A percentile compares a stretch with the other conserved stretches of the same genome.
These are phyloP conservation scores for Sporisorium scitamineum DNA, from an alignment of 1,284 basidiomycete species.

Conservation along the genomic window DNA sequence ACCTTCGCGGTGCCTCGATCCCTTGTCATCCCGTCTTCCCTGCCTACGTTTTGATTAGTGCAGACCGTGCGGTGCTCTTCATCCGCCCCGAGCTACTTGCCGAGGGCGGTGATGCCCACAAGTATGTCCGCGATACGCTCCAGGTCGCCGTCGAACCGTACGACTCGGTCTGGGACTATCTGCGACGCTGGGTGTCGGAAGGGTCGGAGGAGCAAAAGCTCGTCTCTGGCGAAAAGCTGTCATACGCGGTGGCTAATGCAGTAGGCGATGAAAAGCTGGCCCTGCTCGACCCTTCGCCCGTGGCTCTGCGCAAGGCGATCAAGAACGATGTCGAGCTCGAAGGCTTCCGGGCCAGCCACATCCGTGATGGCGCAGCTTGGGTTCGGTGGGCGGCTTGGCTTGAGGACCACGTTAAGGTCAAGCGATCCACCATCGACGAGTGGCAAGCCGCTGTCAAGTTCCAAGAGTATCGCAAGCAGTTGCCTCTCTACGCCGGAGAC, in stretches of 20 bases:
- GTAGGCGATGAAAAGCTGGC: conserved; percentile 49
- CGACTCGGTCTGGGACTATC: conserved; percentile 47
- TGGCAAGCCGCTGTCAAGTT: conserved; percentile 58
- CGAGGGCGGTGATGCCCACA: conserved; percentile 25
- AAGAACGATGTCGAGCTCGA: conserved; percentile 64
- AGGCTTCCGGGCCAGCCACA: conserved; percentile 59
- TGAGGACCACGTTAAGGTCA: conserved; percentile 56
- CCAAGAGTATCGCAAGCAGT: conserved; percentile 36
- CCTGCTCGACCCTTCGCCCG: conserved; percentile 38
- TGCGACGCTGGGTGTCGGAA: conserved; percentile 39
- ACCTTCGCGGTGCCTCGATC: conserved; percentile 63
- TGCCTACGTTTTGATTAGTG: conserved; percentile 55
- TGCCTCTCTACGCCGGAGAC: conserved; percentile 59
- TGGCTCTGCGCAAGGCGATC: conserved; percentile 61
- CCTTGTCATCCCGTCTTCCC: conserved; percentile 66
- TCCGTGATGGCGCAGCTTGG: conserved; percentile 66
- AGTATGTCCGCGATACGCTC: conserved; percentile 44
- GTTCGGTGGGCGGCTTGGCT: conserved; percentile 67
- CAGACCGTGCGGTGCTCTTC: conserved; percentile 48
- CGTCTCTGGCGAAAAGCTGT: conserved; percentile 54
- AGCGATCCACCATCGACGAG: conserved; percentile 49
- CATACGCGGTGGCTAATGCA: conserved; percentile 57
- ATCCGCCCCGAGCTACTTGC: conserved; percentile 48
- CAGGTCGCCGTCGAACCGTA: conserved; percentile 43
- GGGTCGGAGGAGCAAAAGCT: conserved; percentile 34